phyloP scores from a whole-genome alignment of 2,329 filamentous ascomycete species.

The Botrytis elliptica region DNA sequence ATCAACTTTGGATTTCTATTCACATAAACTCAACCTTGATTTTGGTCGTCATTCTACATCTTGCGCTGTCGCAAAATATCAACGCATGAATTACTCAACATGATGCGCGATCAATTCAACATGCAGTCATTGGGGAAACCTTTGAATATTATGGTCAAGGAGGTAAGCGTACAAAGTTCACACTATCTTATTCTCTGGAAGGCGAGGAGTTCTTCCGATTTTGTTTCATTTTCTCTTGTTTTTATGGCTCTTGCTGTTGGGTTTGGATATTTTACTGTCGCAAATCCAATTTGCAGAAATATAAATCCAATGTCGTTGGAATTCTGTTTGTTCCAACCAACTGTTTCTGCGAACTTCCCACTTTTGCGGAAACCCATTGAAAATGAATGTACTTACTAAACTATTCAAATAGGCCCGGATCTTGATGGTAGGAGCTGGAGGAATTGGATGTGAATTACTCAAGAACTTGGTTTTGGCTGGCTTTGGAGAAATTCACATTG shows the following conservation, averaged over 20 bases:
- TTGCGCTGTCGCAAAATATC: constrained; percentile 18
- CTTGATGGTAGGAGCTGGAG: constrained; percentile 92
- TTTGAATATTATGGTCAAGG: constrained; percentile 64
- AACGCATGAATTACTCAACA: constrained; percentile 22
- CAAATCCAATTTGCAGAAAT: not conserved
- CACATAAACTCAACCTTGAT: not conserved
- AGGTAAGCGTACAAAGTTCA: constrained; percentile 49
- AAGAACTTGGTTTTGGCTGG: constrained; percentile 93
- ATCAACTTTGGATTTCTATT: constrained; percentile 1
- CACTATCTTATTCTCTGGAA: not conserved
- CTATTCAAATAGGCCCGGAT: constrained; percentile 66
- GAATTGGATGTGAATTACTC: constrained; percentile 94
- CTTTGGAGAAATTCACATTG: constrained; percentile 89
- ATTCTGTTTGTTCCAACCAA: not conserved
- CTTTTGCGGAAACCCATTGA: constrained; percentile 1
- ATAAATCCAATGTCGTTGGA: not conserved
- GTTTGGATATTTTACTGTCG: too few relatives aligned
- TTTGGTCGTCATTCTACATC: not conserved
- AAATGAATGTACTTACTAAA: constrained; percentile 39
- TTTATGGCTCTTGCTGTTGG: not conserved
- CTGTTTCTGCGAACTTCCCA: constrained; percentile 17
- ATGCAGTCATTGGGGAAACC: constrained; percentile 65
- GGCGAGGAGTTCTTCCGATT: not conserved
- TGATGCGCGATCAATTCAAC: constrained; percentile 55
- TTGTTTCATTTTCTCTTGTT: not conserved